These are phyloP conservation scores for Xylaria sp. DNA, from an alignment of 2,329 filamentous ascomycete species.

Conservation along the genomic window DNA sequence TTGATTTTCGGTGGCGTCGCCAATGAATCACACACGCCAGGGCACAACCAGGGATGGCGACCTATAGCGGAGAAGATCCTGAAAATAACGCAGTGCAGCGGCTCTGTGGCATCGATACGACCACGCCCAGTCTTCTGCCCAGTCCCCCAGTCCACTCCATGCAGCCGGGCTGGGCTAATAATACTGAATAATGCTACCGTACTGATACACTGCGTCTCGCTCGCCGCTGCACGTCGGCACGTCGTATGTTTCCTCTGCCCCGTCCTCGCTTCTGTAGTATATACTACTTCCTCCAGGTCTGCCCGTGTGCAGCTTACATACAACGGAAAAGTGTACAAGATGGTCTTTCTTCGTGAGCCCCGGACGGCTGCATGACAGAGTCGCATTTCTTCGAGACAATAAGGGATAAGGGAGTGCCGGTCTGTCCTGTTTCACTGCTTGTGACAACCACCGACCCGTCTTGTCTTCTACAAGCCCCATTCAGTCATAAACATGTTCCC, in stretches of 20 bases:
- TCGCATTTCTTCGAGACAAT: slow-evolving; percentile 19
- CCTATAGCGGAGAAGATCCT: no score
- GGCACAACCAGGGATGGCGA: no score
- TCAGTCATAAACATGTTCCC: slow-evolving; percentile 23
- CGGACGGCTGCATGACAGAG: slow-evolving; percentile 22
- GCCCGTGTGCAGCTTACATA: no score
- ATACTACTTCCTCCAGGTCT: no score
- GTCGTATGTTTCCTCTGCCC: not conserved
- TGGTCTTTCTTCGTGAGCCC: slow-evolving; percentile 1
- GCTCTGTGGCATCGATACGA: not conserved
- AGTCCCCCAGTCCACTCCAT: not conserved
- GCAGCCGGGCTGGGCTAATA: slow-evolving; percentile 14
- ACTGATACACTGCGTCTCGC: not conserved
- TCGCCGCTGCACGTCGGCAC: slow-evolving; percentile 2
- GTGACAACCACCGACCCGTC: not conserved
- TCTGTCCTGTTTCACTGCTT: slow-evolving; percentile 9
- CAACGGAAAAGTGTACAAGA: not conserved
- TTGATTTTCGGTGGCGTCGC: not conserved
- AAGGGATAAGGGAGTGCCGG: slow-evolving; percentile 1
- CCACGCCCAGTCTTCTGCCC: no score
- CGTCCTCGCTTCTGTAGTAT: not conserved
- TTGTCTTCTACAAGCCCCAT: no score
- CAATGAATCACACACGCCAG: not conserved
- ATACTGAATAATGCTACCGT: slow-evolving; percentile 15
- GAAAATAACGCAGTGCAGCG: slow-evolving; percentile 17